Base-by-base conservation (phyloP, 345 rosid species). In the Turritis glabra region DNA sequence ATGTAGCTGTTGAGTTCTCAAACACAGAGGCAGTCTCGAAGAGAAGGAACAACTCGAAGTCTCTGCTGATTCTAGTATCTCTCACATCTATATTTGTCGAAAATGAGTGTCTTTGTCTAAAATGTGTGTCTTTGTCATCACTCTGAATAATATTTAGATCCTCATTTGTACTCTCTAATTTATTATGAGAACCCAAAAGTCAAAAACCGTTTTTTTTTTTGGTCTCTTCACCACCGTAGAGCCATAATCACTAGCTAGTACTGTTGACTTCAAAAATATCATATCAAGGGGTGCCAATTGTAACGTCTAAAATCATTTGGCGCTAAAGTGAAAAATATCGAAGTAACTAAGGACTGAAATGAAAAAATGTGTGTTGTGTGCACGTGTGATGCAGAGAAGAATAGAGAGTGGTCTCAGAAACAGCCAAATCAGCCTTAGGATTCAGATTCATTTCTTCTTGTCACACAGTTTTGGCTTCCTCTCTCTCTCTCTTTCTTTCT, bases 361-460 rank as follows among this genome's bases (percentile, higher is more conserved):
- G 19, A 18, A 25, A 25, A 47, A 14, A 56, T 5, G 7, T 29
- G 1, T 17, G 9, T 4, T 4, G 38, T 13, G 43, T 61, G 69
- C 76, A 52, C 76, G 76, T 50, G 75, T 48, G 62, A 61, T 50
- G 43, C 14, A 46, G 58, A 43, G 60, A 40, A n/a, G 58, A 26
- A 7, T 2, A 27, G 37, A 30, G 55, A 48, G 38, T 67, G 62
- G 33, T 23, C 15, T 15, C n/a, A 67, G 52, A 33, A 54, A 68
- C 48, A 53, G 9, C 9, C 40, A 66, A 51, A 29, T 17, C 19
- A 37, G 33, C 29, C 11, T 35, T 10, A 8, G 5, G 7, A 15
- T 43, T n/a, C 47, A 71, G 83, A 81, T 79, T 77, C 84, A 81
- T 79, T 77, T 83, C 68, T 64, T 58, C 55, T 54, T 47, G 47